Evolutionary conservation across 345 rosid species (phyloP).

Genomic region (Adansonia digitata): DNA sequence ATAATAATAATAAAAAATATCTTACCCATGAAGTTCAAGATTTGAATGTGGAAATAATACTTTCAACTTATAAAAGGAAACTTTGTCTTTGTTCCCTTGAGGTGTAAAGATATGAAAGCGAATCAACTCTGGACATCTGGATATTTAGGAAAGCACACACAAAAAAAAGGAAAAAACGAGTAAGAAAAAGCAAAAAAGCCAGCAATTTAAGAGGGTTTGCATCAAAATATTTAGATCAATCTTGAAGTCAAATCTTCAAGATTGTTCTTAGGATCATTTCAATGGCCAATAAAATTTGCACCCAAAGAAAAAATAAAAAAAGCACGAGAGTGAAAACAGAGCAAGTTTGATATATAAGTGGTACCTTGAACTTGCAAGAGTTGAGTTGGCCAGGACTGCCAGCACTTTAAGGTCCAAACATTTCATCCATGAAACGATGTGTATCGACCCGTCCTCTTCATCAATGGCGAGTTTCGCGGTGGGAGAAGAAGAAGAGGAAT

Average conservation of each 20-base stretch:
- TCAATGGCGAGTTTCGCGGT: slow-evolving; percentile 13
- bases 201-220: background rate
- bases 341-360: background rate
- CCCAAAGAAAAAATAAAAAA: too few relatives aligned
- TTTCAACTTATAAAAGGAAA: slow-evolving; percentile 38
- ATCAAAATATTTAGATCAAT: background rate
- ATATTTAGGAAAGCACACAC: slow-evolving; percentile 6
- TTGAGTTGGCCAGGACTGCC: slow-evolving; percentile 40
- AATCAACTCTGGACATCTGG: slow-evolving; percentile 32
- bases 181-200: background rate
- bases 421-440: slow-evolving; percentile 44
- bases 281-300: background rate
- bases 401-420: slow-evolving; percentile 40
- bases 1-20: background rate
- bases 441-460: slow-evolving; percentile 31
- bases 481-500: slow-evolving; percentile 17
- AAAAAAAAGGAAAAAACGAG: background rate
- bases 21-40: slow-evolving; percentile 38
- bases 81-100: slow-evolving; percentile 31
- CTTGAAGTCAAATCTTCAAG: background rate
- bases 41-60: slow-evolving; percentile 42
- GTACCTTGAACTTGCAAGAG: slow-evolving; percentile 42
- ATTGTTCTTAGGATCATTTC: background rate
- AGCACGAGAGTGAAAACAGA: background rate
- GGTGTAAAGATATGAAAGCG: slow-evolving; percentile 43